Percentiles rank a stretch among this genome's conserved stretches.
phyloP scores from a whole-genome alignment of 2,329 filamentous ascomycete genomes.

The Pseudogymnoascus sp. region DNA sequence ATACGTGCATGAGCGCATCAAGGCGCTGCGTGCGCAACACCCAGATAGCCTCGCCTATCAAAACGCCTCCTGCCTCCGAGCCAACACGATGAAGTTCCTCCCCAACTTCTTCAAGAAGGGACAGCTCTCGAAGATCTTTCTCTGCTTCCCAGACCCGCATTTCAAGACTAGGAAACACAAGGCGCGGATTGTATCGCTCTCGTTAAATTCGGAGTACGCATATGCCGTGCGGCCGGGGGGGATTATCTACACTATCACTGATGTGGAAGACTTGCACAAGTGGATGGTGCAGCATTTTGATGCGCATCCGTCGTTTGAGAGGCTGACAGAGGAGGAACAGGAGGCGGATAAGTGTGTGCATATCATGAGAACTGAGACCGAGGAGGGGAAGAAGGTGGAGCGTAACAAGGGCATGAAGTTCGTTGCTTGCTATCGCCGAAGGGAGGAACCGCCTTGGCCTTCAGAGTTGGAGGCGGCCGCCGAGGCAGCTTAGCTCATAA shows the following conservation, averaged over 20 bases:
- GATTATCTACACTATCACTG: constrained; percentile 90
- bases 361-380: constrained; percentile 76
- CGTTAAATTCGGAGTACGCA: constrained; percentile 87
- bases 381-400: constrained; percentile 94
- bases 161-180: constrained; percentile 98
- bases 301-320: constrained; percentile 69
- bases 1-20: constrained; percentile 82
- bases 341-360: constrained; percentile 63
- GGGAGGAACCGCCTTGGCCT: constrained; percentile 55
- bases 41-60: constrained; percentile 54
- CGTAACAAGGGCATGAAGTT: constrained; percentile 87
- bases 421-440: constrained; percentile 76
- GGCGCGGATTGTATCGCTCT: constrained; percentile 82
- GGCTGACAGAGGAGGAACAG: constrained; percentile 59
- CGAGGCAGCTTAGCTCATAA: neutral
- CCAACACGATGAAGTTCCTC: constrained; percentile 99
- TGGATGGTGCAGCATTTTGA: constrained; percentile 91
- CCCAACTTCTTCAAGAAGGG: constrained; percentile 85
- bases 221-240: constrained; percentile 78
- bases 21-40: constrained; percentile 66
- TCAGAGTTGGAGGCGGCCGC: constrained; percentile 53
- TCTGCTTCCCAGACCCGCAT: constrained; percentile 97
- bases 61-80: constrained; percentile 81
- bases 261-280: constrained; percentile 85
- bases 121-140: constrained; percentile 85